Conservation (phyloP, 208 protist species). For the Trichomonas tenax region DNA sequence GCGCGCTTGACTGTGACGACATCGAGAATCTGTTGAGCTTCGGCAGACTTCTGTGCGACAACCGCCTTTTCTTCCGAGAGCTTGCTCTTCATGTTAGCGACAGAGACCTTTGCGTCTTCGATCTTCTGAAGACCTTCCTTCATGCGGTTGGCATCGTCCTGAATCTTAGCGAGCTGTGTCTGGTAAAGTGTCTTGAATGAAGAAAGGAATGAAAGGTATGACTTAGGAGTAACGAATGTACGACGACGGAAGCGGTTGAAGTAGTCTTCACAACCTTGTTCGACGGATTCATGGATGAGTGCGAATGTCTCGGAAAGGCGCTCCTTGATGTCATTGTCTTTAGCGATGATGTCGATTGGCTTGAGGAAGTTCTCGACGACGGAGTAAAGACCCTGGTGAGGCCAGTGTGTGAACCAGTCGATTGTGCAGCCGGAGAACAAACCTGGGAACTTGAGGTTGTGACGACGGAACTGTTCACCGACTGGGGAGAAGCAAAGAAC, state of each 20-base stretch:
- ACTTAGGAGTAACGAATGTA: conserved; percentile 61
- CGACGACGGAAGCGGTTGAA: conserved; percentile 50
- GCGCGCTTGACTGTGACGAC: conserved; percentile 32
- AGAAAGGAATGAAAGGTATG: conserved; percentile 60
- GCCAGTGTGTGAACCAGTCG: conserved; percentile 95
- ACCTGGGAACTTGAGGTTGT: conserved; percentile 83
- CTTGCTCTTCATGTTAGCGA: background rate
- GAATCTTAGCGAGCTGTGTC: conserved; percentile 49
- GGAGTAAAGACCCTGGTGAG: conserved; percentile 64
- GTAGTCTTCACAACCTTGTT: conserved; percentile 45
- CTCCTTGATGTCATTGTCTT: conserved; percentile 27
- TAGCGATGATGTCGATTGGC: conserved; percentile 33
- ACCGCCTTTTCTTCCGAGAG: conserved; percentile 35
- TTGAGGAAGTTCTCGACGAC: conserved; percentile 48
- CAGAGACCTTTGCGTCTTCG: background rate
- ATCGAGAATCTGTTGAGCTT: conserved; percentile 34
- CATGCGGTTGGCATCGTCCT: conserved; percentile 38
- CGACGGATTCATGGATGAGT: conserved; percentile 50
- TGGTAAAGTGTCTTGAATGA: conserved; percentile 52
- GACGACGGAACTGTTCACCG: conserved; percentile 77
- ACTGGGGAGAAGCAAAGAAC: conserved; percentile 90
- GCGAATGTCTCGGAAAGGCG: conserved; percentile 48
- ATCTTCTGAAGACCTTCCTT: conserved; percentile 48
- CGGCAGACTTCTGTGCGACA: conserved; percentile 29
- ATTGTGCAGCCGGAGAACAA: conserved; percentile 83